Evolutionary conservation across 2,329 filamentous ascomycete species (phyloP), one percentile per base, ranked within the genome.

Genomic region (Aspergillus fijiensis): DNA sequence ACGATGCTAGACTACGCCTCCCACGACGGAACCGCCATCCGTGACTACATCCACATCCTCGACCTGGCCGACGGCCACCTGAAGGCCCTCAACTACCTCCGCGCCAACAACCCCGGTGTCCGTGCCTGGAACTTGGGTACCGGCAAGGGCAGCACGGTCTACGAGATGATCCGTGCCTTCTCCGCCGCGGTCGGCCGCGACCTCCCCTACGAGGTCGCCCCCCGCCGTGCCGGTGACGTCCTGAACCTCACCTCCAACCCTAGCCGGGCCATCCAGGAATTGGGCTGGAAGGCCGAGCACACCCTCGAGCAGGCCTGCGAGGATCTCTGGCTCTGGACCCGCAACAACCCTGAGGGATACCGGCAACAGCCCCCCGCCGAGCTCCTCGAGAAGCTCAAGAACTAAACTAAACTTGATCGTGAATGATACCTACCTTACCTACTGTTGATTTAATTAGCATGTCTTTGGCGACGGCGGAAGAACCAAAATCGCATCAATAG

Each of bases 81-180:
- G 47, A 75, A 91, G 61, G 95, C 96, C 23, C 88, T 99, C 68
- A 92, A 82, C 73, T 81, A 81, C 60, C 75, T 84, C 10, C 81
- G 81, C 60, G 79, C 80, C 35, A 82, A 74, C 67, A 74, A 74
- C 72, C 94, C 95, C 19, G 95, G 95, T 59, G 90, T 97, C 67
- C 90, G 91, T 75, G 93, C 92, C 59, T 99, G 94, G 94, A 99
- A 99, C 80, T 77, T 99, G 67, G 96, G 96, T 60, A 96, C 93
- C 0, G 95, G 95, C 63, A 91, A 89, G 69, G 95, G 95, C 68
- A 96, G 90, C 78, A 99, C 95, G 23, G 95, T 99, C 59, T 95
- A 93, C 74, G 93, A 99, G 76, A 99, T 99, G 82, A 88, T 99
- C 85, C 91, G 94, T 68, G 93, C 95, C 57, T 99, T 99, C 81